Evolutionary conservation across 192 early-diverging fungal genomes (phyloP).

Genomic region (Dimargaris cristalligena): DNA sequence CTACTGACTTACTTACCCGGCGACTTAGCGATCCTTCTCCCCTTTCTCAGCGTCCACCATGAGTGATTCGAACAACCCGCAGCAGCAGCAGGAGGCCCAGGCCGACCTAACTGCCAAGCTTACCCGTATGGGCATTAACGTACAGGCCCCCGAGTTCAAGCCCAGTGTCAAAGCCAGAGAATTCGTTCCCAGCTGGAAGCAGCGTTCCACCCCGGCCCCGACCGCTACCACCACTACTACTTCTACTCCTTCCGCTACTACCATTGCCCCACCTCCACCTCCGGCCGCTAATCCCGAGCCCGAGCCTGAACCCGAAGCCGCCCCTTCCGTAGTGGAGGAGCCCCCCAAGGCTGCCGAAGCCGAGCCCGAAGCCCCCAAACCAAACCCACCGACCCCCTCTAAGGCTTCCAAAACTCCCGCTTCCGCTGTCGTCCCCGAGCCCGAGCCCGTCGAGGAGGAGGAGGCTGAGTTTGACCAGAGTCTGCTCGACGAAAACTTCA

Average conservation of each 20-base stretch:
- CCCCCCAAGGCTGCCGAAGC: constrained; percentile 17
- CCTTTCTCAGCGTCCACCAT: too few species aligned
- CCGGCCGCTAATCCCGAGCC: constrained; percentile 13
- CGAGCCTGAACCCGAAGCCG: constrained; percentile 16
- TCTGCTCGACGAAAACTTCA: constrained; percentile 54
- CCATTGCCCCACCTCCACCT: constrained; percentile 19
- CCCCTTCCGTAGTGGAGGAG: constrained; percentile 14
- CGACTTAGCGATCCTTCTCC: too few species aligned
- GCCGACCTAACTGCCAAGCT: constrained; percentile 32
- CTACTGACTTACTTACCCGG: too few species aligned
- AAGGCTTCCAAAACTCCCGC: too few species aligned
- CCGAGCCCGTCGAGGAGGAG: constrained; percentile 16
- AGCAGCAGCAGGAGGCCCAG: constrained; percentile 3
- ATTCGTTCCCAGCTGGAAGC: constrained; percentile 48
- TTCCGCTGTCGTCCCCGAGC: constrained; percentile 13
- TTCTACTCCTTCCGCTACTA: constrained; percentile 14
- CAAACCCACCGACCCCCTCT: too few species aligned
- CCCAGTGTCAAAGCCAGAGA: constrained; percentile 46
- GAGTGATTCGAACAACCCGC: not conserved
- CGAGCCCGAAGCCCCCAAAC: too few species aligned
- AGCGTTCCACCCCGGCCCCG: constrained; percentile 15
- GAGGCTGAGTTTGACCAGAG: constrained; percentile 41
- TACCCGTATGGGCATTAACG: constrained; percentile 31
- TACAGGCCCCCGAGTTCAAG: constrained; percentile 44
- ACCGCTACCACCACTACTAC: constrained; percentile 15